phyloP scores from a whole-genome alignment of 768 basidiomycete genomes.

The Xerocomus brunneocitrinus region DNA sequence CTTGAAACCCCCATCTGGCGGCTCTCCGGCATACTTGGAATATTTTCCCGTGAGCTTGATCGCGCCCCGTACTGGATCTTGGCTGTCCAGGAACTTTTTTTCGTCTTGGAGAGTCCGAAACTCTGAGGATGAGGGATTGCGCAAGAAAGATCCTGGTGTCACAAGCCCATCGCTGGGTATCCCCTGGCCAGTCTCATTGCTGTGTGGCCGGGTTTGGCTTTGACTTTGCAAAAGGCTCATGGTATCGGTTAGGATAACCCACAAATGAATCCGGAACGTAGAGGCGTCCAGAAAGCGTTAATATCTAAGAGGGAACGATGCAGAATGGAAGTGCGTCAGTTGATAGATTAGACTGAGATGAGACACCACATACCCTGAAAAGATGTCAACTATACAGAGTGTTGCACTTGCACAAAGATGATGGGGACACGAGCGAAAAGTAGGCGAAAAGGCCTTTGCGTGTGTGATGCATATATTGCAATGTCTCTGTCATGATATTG shows the following conservation, averaged over 20 bases:
- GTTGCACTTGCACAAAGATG: neutral
- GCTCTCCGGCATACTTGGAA: slow-evolving; percentile 16
- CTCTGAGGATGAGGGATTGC: neutral
- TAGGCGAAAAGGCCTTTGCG: neutral
- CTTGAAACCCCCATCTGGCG: slow-evolving; percentile 29
- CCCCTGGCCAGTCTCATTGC: neutral
- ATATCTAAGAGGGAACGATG: neutral
- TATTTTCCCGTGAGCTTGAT: slow-evolving; percentile 8
- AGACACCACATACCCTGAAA: neutral
- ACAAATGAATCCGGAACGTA: neutral
- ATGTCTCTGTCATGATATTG: neutral
- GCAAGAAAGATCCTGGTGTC: neutral
- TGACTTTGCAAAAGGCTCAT: slow-evolving; percentile 4
- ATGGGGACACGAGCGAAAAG: neutral
- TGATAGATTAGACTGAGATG: neutral
- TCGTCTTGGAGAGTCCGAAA: slow-evolving; percentile 13
- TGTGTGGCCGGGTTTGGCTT: neutral
- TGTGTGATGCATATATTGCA: neutral
- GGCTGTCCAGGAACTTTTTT: neutral
- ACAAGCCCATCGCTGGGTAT: neutral
- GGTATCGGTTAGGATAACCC: neutral
- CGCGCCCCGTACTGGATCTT: slow-evolving; percentile 7
- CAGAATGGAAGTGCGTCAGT: neutral
- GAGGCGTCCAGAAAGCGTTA: neutral
- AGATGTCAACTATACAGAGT: neutral